phyloP scores from a whole-genome alignment of 768 basidiomycete species.

The Rhodotorula diobovata region DNA sequence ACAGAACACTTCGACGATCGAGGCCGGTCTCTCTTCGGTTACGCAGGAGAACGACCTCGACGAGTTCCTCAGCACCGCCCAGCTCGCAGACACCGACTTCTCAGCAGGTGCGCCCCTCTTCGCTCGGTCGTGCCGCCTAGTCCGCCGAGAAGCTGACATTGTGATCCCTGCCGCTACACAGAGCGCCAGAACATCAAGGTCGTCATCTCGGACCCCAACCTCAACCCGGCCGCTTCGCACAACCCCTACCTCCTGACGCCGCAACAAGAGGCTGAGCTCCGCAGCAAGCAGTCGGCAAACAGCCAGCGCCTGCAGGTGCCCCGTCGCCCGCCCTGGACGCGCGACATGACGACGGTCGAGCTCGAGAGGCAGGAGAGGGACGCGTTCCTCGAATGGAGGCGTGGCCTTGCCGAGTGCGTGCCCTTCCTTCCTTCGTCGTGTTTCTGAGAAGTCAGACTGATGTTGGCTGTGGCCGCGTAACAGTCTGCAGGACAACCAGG shows the following conservation, averaged over 20 bases:
- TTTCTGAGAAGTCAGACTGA: neutral
- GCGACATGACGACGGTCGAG: slow-evolving; percentile 66
- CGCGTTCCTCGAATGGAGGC: slow-evolving; percentile 86
- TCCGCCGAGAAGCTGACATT: neutral
- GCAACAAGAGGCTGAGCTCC: slow-evolving; percentile 70
- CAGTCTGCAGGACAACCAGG: slow-evolving; percentile 80
- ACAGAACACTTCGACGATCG: slow-evolving; percentile 73
- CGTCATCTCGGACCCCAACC: slow-evolving; percentile 45
- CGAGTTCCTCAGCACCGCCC: slow-evolving; percentile 90
- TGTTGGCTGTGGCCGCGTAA: neutral
- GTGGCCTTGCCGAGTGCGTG: slow-evolving; percentile 82
- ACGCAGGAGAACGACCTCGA: slow-evolving; percentile 95
- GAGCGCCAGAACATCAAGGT: slow-evolving; percentile 51
- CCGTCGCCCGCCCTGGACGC: slow-evolving; percentile 75
- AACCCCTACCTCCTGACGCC: slow-evolving; percentile 83
- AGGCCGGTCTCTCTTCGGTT: slow-evolving; percentile 72
- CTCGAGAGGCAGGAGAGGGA: slow-evolving; percentile 85
- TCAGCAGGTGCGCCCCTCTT: slow-evolving; percentile 67
- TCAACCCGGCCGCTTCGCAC: slow-evolving; percentile 47
- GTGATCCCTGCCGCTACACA: slow-evolving; percentile 31
- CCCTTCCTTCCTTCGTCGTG: neutral
- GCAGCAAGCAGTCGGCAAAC: slow-evolving; percentile 70
- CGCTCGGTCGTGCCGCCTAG: slow-evolving; percentile 34
- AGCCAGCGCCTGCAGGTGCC: slow-evolving; percentile 76
- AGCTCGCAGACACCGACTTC: slow-evolving; percentile 90